Evolutionary conservation across 257 asterid genomes (phyloP).

Genomic region (Solanum bukasovii): DNA sequence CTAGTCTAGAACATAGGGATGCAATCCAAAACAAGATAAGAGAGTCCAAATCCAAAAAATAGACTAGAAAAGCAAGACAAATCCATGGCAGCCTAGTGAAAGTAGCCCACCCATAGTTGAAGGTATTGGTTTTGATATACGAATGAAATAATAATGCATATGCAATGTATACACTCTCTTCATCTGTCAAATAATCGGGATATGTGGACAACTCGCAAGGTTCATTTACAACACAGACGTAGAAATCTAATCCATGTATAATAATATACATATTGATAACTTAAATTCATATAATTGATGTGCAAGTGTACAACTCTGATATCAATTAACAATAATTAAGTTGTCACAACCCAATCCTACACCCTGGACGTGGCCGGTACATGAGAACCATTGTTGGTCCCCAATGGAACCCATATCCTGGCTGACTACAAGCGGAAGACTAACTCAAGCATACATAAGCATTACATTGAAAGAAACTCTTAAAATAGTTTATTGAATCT

Average conservation of each 20-base stretch:
- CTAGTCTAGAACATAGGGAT: not conserved
- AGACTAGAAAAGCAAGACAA: not conserved
- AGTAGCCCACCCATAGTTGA: not conserved
- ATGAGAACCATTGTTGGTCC: too few relatives aligned
- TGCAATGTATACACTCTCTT: not conserved
- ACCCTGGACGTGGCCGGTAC: too few relatives aligned
- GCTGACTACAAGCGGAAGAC: too few relatives aligned
- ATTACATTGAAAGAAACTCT: too few relatives aligned
- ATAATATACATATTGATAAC: not conserved
- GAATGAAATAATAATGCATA: not conserved
- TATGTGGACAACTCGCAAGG: not conserved
- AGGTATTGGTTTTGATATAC: not conserved
- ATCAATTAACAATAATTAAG: too few relatives aligned
- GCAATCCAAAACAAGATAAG: not conserved
- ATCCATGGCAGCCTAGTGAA: not conserved
- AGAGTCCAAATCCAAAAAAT: not conserved
- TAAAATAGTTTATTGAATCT: too few relatives aligned
- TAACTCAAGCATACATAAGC: too few relatives aligned
- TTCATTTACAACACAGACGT: not conserved
- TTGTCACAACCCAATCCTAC: too few relatives aligned
- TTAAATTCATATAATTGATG: not conserved
- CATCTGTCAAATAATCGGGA: too few relatives aligned
- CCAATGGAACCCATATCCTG: too few relatives aligned
- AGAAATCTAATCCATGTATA: not conserved
- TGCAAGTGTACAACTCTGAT: not conserved